These are phyloP conservation scores for Aspergillus quadricinctus DNA, from an alignment of 2,329 filamentous ascomycete species.

Conservation along the genomic window DNA sequence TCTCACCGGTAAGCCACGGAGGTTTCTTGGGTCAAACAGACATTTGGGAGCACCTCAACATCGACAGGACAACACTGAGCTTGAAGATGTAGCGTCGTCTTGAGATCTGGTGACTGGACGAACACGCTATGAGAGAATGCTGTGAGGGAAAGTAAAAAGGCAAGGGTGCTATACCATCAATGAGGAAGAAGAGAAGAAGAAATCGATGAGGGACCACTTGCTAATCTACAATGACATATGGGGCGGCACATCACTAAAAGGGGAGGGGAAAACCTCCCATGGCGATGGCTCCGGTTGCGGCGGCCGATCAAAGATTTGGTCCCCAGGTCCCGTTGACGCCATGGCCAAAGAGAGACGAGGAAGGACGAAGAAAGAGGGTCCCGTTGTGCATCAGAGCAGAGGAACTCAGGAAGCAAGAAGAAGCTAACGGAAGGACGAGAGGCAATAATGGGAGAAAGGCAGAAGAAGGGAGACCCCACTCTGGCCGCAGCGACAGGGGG, in stretches of 20 bases:
- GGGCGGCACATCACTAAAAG: not conserved
- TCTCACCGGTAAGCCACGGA: not conserved
- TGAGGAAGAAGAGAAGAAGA: not conserved
- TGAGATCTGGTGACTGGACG: no score
- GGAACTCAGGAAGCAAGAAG: not conserved
- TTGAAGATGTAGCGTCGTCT: not conserved
- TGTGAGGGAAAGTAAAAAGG: not conserved
- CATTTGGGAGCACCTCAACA: not conserved
- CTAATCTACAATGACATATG: not conserved
- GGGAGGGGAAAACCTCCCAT: constrained; percentile 1
- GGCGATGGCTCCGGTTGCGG: constrained; percentile 11
- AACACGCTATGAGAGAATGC: no score
- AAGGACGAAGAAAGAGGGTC: not conserved
- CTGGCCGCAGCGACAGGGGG: not conserved
- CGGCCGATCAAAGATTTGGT: not conserved
- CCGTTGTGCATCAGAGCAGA: not conserved
- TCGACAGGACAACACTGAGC: not conserved
- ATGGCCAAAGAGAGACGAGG: not conserved
- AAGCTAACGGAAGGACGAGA: not conserved
- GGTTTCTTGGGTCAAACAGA: not conserved
- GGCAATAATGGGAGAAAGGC: not conserved
- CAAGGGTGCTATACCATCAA: not conserved
- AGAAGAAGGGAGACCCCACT: not conserved
- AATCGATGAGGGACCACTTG: not conserved
- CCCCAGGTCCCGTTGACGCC: constrained; percentile 1